phyloP scores from a whole-genome alignment of 805 yeast genomes.

The Hanseniaspora nectarophila region DNA sequence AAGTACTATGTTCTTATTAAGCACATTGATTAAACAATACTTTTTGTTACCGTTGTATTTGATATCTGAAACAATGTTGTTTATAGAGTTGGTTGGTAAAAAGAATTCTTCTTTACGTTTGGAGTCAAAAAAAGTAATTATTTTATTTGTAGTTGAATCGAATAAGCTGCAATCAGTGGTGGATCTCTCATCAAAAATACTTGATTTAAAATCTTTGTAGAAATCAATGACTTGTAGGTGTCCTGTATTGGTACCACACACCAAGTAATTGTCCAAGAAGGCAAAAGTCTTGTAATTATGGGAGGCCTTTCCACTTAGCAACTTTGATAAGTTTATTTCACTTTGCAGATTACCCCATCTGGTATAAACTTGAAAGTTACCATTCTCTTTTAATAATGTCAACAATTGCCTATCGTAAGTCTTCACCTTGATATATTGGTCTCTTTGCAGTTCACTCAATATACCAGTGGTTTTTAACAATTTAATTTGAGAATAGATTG shows the following conservation, averaged over 20 bases:
- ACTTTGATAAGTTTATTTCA: slow-evolving; percentile 19
- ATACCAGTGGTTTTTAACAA: slow-evolving; percentile 6
- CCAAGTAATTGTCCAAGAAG: slow-evolving; percentile 17
- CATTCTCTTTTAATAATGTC: slow-evolving; percentile 21
- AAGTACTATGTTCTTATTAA: slow-evolving; percentile 26
- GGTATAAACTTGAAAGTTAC: slow-evolving; percentile 21
- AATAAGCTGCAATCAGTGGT: slow-evolving; percentile 20
- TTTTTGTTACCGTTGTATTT: slow-evolving; percentile 22
- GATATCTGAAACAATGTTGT: slow-evolving; percentile 22
- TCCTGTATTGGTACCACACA: slow-evolving; percentile 21
- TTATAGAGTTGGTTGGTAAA: slow-evolving; percentile 26
- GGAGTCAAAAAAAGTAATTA: not conserved
- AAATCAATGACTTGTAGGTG: slow-evolving; percentile 22
- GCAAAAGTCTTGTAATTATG: slow-evolving; percentile 17
- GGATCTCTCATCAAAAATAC: slow-evolving; percentile 21
- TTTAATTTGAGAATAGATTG: slow-evolving; percentile 13
- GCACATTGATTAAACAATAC: slow-evolving; percentile 23
- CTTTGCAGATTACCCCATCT: slow-evolving; percentile 22
- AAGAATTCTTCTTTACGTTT: not conserved
- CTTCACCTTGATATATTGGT: slow-evolving; percentile 16
- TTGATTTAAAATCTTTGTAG: slow-evolving; percentile 21
- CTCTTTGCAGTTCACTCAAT: slow-evolving; percentile 1
- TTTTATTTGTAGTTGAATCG: slow-evolving; percentile 22
- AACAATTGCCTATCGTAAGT: slow-evolving; percentile 19
- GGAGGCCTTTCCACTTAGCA: slow-evolving; percentile 17